phyloP scores from a whole-genome alignment of 495 filamentous ascomycete genomes.

The Penicillium canescens region DNA sequence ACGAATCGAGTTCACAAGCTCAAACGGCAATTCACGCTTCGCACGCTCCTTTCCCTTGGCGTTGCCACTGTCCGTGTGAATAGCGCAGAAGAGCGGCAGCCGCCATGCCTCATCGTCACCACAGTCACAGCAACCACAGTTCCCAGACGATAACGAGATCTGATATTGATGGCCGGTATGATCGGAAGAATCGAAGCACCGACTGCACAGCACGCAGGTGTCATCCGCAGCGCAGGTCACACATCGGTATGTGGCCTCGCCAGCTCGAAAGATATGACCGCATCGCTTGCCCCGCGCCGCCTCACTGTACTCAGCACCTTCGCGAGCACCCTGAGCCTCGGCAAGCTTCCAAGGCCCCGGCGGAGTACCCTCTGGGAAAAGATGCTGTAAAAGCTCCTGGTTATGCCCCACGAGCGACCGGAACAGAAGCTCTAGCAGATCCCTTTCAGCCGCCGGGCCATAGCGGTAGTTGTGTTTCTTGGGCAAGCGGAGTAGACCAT shows the following conservation, averaged over 20 bases:
- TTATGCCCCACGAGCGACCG: conserved; percentile 76
- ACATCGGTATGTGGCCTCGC: conserved; percentile 91
- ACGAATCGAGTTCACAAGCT: conserved; percentile 70
- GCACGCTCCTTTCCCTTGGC: conserved; percentile 64
- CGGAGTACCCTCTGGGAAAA: conserved; percentile 78
- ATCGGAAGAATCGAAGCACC: conserved; percentile 93
- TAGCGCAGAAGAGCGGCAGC: conserved; percentile 84
- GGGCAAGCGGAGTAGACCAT: conserved; percentile 70
- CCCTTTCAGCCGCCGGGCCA: conserved; percentile 62
- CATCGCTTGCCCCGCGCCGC: conserved; percentile 92
- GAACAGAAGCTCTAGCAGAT: conserved; percentile 78
- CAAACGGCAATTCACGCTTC: conserved; percentile 61
- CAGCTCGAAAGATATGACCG: conserved; percentile 91
- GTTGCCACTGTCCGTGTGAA: conserved; percentile 69
- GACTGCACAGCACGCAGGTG: conserved; percentile 82
- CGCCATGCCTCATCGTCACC: conserved; percentile 94
- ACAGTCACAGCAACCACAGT: conserved; percentile 95
- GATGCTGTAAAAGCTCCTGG: conserved; percentile 65
- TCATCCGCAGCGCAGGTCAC: conserved; percentile 88
- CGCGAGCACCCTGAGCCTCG: conserved; percentile 84
- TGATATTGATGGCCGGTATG: conserved; percentile 92
- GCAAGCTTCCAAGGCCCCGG: conserved; percentile 69
- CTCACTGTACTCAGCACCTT: conserved; percentile 93
- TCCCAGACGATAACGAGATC: conserved; percentile 80
- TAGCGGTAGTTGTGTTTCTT: conserved; percentile 69